Evolutionary conservation across 2,329 filamentous ascomycete genomes (phyloP), one percentile per base, ranked within the genome.

Genomic region (Talaromyces amestolkiae): DNA sequence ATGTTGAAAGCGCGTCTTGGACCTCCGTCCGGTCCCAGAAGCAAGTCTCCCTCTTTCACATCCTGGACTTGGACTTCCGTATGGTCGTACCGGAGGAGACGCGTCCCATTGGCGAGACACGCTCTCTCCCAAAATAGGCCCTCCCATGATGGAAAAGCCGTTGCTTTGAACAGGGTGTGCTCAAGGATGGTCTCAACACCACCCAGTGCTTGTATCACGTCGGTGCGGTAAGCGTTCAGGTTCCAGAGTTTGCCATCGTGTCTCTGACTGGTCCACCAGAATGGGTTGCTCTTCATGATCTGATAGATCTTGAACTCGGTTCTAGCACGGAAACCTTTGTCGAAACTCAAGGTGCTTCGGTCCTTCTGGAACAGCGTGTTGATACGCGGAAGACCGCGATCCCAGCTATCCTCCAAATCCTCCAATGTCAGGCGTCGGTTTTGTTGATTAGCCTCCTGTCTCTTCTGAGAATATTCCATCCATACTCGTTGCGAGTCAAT

Each of bases 321-420:
- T 63, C 95, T 87, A 15, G 93, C 89, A 71, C 95, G 90, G 89
- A 98, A 99, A 63, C 95, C 95, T 81, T 99, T 99, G 82, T 99
- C 95, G 74, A 99, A 99, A 74, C 92, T 96, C 69, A 99, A 85
- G 0, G 95, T 99, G 77, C 93, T 97, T 73, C 95, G 87, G 72
- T 99, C 95, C 78, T 99, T 99, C 77, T 99, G 95, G 87, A 99
- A 99, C 2, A 99, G 84, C 0, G 95, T 99, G 77, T 99, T 99
- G 82, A 99, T 99, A 81, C 95, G 91, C 19, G 95, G 95, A 61
- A 99, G 84, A 83, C 95, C 95, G 71, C 95, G 92, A 75, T 99
- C 96, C 95, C 95, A 99, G 75, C 92, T 97, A 76, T 99, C 95
- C 75, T 99, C 95, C 24, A 99, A 83, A 79, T 99, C 95, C 76